Base-by-base conservation (phyloP, 345 rosid genomes). In the Rubroshorea leprosula region DNA sequence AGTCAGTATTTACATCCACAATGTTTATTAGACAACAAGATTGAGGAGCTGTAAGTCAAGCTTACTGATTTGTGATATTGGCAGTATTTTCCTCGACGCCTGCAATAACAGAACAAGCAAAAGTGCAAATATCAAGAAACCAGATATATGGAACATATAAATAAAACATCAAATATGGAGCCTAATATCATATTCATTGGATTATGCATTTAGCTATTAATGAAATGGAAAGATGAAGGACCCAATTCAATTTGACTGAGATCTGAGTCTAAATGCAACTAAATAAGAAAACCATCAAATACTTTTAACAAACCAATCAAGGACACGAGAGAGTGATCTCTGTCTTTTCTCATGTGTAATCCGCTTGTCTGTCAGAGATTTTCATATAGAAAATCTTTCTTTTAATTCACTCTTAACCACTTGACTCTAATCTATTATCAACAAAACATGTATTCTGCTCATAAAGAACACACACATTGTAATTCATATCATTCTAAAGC, bases 81-180 rank as follows among this genome's bases (percentile, higher is more conserved):
- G 82, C 98, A 89, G 55, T 77, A 78, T 45, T 72, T 72, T 52
- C 96, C 91, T 61, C 72, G 76, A 25, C 82, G 89, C 53, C 97
- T 92, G 83, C 54, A 74, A 83, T 58, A 49, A 61, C 22, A 55
- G 15, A 68, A 58, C 25, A 21, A 29, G 4, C 52, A 10, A 35
- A 18, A 15, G 38, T 58, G 60, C 17, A 66, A 49, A 46, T 12
- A 52, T 35, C 9, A 46, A 58, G 54, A 47, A 63, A 16, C 27
- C 48, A 50, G 7, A 19, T 18, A 23, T 16, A 24, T 4, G 12
- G 25, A 31, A 22, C 20, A 9, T n/a, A 51, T 6, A 31, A 17
- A 14, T n/a, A n/a, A n/a, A n/a, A n/a, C n/a, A n/a, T n/a, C n/a
- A n/a, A n/a, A n/a, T n/a, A 17, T 9, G 46, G 20, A 61, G 53